A percentile compares a stretch with the other conserved stretches of the same genome.
These are phyloP conservation scores for Neurospora sp. DNA, from an alignment of 495 filamentous ascomycete genomes.

Conservation along the genomic window DNA sequence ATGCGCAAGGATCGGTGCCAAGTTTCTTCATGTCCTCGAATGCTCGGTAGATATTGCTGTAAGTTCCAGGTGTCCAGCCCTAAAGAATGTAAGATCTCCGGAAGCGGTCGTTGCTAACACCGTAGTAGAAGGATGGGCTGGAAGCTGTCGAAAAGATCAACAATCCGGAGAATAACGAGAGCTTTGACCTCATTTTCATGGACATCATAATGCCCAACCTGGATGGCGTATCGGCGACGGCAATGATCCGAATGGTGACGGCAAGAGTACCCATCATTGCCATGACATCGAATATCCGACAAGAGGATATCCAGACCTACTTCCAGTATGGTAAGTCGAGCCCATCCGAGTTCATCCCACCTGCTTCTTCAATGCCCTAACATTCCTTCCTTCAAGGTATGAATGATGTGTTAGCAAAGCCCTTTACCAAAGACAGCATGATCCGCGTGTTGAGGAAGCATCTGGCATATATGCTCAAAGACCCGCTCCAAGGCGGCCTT, in stretches of 20 bases:
- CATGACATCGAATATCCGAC: conserved; percentile 97
- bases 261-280: conserved; percentile 81
- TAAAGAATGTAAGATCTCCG: neutral
- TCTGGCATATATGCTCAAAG: conserved; percentile 58
- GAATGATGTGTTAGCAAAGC: conserved; percentile 96
- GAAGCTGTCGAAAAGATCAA: conserved; percentile 92
- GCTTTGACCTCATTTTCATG: conserved; percentile 94
- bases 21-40: conserved; percentile 81
- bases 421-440: conserved; percentile 93
- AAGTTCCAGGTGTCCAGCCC: conserved; percentile 30
- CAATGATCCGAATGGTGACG: conserved; percentile 85
- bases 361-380: conserved; percentile 9
- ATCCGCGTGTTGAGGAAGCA: conserved; percentile 85
- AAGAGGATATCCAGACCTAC: conserved; percentile 94
- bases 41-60: conserved; percentile 89
- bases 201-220: conserved; percentile 98
- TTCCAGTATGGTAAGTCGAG: conserved; percentile 81
- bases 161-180: conserved; percentile 42
- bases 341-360: neutral
- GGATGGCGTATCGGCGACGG: conserved; percentile 89
- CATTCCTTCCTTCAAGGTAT: conserved; percentile 53
- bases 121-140: conserved; percentile 52
- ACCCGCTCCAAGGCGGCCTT: conserved; percentile 19
- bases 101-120: neutral
- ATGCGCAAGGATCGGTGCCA: conserved; percentile 85